These are phyloP conservation scores for Melanopsichium pennsylvanicum DNA, from an alignment of 1,284 basidiomycete species.

Conservation along the genomic window DNA sequence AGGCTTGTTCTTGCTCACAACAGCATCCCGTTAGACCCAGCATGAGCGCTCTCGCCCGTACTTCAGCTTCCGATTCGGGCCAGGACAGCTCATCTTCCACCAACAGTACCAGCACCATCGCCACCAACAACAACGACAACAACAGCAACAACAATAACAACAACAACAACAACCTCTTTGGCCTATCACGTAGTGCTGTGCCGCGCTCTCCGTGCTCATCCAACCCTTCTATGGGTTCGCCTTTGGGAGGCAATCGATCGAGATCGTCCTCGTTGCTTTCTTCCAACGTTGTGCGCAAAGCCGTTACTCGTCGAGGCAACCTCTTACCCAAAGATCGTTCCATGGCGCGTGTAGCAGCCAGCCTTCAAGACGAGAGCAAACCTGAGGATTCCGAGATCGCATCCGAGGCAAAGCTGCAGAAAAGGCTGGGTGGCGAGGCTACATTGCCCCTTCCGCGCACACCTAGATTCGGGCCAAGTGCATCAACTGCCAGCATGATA, in stretches of 20 bases:
- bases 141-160: too few relatives aligned
- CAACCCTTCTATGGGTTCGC: conserved; percentile 18
- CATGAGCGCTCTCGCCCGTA: too few relatives aligned
- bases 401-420: conserved; percentile 61
- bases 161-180: background rate
- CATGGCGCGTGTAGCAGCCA: conserved; percentile 58
- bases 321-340: conserved; percentile 44
- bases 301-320: conserved; percentile 34
- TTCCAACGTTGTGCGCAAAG: conserved; percentile 33
- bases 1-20: too few relatives aligned
- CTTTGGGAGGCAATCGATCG: conserved; percentile 14
- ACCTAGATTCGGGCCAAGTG: conserved; percentile 23
- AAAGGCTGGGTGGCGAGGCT: conserved; percentile 42
- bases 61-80: conserved; percentile 41
- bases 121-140: too few relatives aligned
- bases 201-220: conserved; percentile 22
- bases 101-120: background rate
- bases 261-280: conserved; percentile 29
- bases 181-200: conserved; percentile 4
- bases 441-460: conserved; percentile 40
- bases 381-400: conserved; percentile 59
- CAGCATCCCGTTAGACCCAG: too few relatives aligned
- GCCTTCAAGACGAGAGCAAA: conserved; percentile 52
- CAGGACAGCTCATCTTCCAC: conserved; percentile 41
- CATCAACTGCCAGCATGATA: background rate